A percentile compares a stretch with the other conserved stretches of the same genome.
These are phyloP conservation scores for Yamadazyma nakazawae DNA, from an alignment of 805 yeast genomes.

Conservation along the genomic window DNA sequence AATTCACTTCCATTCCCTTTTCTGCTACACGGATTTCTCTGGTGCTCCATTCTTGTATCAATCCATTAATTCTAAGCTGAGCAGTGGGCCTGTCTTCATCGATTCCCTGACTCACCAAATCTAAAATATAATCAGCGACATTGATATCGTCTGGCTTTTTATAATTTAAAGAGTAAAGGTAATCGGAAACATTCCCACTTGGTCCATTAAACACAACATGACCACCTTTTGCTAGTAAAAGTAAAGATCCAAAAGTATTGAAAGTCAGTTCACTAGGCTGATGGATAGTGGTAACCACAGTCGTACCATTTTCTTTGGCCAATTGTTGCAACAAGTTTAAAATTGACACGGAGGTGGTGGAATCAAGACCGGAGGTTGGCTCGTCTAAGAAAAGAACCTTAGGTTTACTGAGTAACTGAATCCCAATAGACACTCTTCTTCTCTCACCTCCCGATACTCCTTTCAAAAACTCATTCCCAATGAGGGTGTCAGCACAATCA, in stretches of 20 bases:
- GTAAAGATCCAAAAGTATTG: conserved; percentile 62
- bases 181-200: conserved; percentile 40
- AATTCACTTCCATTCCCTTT: conserved; percentile 12
- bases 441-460: conserved; percentile 58
- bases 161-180: conserved; percentile 52
- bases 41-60: conserved; percentile 27
- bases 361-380: conserved; percentile 86
- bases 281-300: conserved; percentile 72
- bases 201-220: conserved; percentile 64
- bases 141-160: conserved; percentile 52
- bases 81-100: conserved; percentile 23
- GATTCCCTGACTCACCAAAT: conserved; percentile 52
- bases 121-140: conserved; percentile 73
- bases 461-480: conserved; percentile 36
- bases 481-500: conserved; percentile 71
- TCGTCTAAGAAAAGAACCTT: conserved; percentile 74
- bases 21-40: conserved; percentile 1
- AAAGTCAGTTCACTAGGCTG: conserved; percentile 76
- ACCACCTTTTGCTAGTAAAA: conserved; percentile 73
- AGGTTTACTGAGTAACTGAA: conserved; percentile 71
- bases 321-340: conserved; percentile 55
- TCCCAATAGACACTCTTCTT: conserved; percentile 77
- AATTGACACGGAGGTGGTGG: conserved; percentile 71
- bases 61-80: conserved; percentile 19
- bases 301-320: conserved; percentile 57